phyloP scores from a whole-genome alignment of 192 early-diverging fungal genomes.

The Irineochytrium annulatum region DNA sequence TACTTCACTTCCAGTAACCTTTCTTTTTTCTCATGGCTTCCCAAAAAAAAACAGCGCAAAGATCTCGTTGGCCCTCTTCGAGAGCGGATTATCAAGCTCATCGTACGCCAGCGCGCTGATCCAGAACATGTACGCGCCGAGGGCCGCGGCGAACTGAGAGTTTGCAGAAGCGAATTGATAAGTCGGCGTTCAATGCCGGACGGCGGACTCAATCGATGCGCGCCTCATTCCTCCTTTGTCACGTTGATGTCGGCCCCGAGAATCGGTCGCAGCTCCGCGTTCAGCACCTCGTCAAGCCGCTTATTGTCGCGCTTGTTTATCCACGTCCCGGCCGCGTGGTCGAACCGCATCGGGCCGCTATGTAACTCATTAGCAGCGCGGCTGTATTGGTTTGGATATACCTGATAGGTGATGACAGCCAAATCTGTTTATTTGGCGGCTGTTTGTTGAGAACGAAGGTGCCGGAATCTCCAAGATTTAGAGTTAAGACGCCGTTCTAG shows the following conservation, averaged over 20 bases:
- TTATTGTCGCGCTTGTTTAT: not conserved
- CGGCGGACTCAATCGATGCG: too few relatives aligned
- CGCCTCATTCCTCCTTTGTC: too few relatives aligned
- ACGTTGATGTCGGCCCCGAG: too few relatives aligned
- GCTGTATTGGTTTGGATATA: not conserved
- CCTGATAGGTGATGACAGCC: constrained; percentile 86
- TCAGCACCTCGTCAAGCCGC: not conserved
- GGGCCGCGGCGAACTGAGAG: too few relatives aligned
- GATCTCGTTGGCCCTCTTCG: not conserved
- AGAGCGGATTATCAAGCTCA: not conserved
- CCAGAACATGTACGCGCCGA: too few relatives aligned
- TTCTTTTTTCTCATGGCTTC: too few relatives aligned
- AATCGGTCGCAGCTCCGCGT: not conserved
- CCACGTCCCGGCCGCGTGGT: not conserved
- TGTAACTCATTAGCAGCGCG: not conserved
- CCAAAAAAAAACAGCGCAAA: too few relatives aligned
- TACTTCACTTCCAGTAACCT: too few relatives aligned
- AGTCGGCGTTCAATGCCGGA: too few relatives aligned
- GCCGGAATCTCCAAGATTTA: constrained; percentile 69
- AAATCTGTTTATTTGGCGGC: constrained; percentile 96
- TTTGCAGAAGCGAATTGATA: too few relatives aligned
- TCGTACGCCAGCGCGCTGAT: too few relatives aligned
- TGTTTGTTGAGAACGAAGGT: constrained; percentile 98
- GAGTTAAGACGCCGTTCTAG: constrained; percentile 78
- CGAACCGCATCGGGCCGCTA: not conserved